These are phyloP conservation scores for Parsonsia alboflavescens DNA, from an alignment of 257 asterid genomes.

Conservation along the genomic window DNA sequence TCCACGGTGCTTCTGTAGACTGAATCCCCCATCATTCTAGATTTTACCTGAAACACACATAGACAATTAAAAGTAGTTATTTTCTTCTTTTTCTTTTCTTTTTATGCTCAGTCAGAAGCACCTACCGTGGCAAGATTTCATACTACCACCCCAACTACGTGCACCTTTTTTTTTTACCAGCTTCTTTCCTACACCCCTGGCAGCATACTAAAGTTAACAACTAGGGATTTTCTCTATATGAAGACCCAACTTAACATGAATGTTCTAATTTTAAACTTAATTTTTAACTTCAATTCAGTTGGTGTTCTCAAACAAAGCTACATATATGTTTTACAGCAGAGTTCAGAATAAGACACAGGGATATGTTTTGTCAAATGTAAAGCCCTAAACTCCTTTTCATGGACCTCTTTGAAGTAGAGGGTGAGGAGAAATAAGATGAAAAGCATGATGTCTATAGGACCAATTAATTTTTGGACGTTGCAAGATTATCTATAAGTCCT, in stretches of 20 bases:
- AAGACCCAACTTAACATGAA: not conserved
- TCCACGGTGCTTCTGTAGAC: slow-evolving; percentile 66
- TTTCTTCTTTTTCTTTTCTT: too few relatives aligned
- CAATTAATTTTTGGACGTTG: not conserved
- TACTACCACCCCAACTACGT: not conserved
- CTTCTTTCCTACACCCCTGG: not conserved
- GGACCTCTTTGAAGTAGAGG: not conserved
- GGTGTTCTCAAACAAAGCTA: not conserved
- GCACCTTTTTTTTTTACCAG: not conserved
- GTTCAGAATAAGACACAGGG: not conserved
- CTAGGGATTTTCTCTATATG: not conserved
- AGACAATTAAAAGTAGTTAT: not conserved
- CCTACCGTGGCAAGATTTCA: not conserved
- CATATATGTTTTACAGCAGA: not conserved
- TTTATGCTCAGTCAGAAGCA: not conserved
- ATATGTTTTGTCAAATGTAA: not conserved
- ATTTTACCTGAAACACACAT: slow-evolving; percentile 59
- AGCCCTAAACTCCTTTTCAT: not conserved
- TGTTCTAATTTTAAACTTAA: not conserved
- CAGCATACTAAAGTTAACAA: not conserved
- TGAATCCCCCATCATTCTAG: slow-evolving; percentile 97
- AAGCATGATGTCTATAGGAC: not conserved
- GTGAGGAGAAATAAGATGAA: not conserved
- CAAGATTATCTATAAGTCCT: not conserved
- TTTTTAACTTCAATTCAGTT: not conserved